Base-by-base conservation (phyloP, 2,329 filamentous ascomycete species). In the Diaporthe ampelina region DNA sequence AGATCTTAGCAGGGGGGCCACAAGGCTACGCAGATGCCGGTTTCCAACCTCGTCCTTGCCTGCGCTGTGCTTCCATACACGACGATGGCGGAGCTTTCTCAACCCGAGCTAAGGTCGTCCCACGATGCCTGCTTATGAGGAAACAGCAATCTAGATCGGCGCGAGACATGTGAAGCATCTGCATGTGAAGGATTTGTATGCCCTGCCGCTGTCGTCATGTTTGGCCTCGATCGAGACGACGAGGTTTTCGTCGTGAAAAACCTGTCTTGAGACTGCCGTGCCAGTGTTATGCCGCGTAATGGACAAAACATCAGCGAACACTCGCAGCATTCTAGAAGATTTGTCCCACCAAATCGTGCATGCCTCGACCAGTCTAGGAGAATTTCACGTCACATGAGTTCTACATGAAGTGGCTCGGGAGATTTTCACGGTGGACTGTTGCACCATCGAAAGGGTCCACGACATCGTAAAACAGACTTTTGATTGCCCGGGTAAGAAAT, bases 371-470 rank as follows among this genome's bases (percentile, higher is more conserved):
- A 35, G 48, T 45, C 57, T 56, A 35, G 15, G 4, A 32, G n/a
- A 45, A 11, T n/a, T 24, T 24, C 15, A 6, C 21, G 70, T 72
- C 57, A 72, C 70, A 72, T 72, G 70, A 63, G 70, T 15, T 24
- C 45, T 6, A 32, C 50, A 45, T 43, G 57, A 63, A 72, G 70
- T 72, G 70, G 70, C 57, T 72, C 69, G 69, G 69, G 43, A 32
- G 5, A 45, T 52, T 54, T 10, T 40, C 43, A 19, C 43, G 24
- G 40, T 63, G 35, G 24, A 32, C 9, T 15, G 35, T 35, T 52
- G 24, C 26, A n/a, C 32, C 70, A 32, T 26, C 56, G n/a, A 45
- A 45, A n/a, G 45, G 45, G 50, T 40, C 21, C 45, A n/a, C 37
- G 24, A 29, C 32, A 45, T 54, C 9, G 32, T 17, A 29, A 21